phyloP scores from a whole-genome alignment of 1,284 basidiomycete species.

The Agroathelia rolfsii region DNA sequence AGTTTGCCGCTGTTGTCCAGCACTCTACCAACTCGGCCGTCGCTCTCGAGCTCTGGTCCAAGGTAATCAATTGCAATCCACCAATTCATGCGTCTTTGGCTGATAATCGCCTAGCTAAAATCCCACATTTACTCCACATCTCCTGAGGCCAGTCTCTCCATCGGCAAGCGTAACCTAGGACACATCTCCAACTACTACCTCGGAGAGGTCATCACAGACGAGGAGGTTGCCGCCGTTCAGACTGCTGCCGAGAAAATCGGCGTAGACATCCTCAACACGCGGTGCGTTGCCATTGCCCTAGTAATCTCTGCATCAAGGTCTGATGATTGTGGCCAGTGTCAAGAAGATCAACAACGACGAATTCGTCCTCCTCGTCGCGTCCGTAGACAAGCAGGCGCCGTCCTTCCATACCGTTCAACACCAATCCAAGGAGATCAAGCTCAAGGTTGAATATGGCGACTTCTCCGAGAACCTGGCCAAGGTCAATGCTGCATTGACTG shows the following conservation, averaged over 20 bases:
- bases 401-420: conserved; percentile 36
- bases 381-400: conserved; percentile 34
- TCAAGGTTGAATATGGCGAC: conserved; percentile 67
- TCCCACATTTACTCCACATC: conserved; percentile 32
- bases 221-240: conserved; percentile 37
- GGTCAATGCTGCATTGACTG: conserved; percentile 43
- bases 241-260: conserved; percentile 33
- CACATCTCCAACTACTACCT: conserved; percentile 45
- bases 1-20: conserved; percentile 30
- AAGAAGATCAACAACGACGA: conserved; percentile 49
- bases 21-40: conserved; percentile 27
- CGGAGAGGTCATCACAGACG: conserved; percentile 32
- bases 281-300: too few relatives aligned
- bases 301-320: neutral
- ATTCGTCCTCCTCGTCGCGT: conserved; percentile 68
- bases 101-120: conserved; percentile 23
- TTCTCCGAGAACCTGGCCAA: conserved; percentile 46
- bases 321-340: conserved; percentile 32
- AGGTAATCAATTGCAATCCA: conserved; percentile 17
- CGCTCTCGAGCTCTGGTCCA: conserved; percentile 30
- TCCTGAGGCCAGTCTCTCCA: conserved; percentile 33
- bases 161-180: conserved; percentile 38
- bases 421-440: conserved; percentile 31
- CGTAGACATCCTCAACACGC: conserved; percentile 39
- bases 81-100: neutral